These are phyloP conservation scores for Flaveria floridana DNA, from an alignment of 140 eudicot species.

Conservation along the genomic window DNA sequence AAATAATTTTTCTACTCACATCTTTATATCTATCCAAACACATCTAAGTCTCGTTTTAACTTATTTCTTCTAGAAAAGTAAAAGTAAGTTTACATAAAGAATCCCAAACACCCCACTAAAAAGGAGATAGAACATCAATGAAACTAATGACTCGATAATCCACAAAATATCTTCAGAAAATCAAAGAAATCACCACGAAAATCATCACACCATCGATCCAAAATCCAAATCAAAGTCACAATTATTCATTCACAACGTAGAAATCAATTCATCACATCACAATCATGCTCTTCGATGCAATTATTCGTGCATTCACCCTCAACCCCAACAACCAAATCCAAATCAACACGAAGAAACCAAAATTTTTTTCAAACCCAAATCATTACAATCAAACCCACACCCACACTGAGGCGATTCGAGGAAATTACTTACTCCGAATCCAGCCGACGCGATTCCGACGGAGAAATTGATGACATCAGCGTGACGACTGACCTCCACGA, in stretches of 20 bases:
- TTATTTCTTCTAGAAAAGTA: no score
- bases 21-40: no score
- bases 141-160: neutral
- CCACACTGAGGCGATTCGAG: conserved; percentile 78
- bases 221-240: neutral
- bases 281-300: conserved; percentile 5
- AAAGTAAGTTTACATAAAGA: no score
- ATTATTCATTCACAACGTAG: conserved; percentile 15
- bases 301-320: neutral
- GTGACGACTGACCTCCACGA: conserved; percentile 53
- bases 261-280: neutral
- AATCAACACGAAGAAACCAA: conserved; percentile 21
- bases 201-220: neutral
- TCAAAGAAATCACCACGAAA: neutral
- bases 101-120: neutral
- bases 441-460: conserved; percentile 73
- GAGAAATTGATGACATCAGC: conserved; percentile 58
- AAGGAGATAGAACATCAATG: neutral
- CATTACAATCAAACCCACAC: conserved; percentile 78
- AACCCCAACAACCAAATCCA: neutral
- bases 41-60: no score
- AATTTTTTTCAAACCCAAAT: conserved; percentile 23
- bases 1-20: no score
- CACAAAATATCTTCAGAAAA: neutral
- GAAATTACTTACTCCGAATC: conserved; percentile 56